phyloP scores from a whole-genome alignment of 2,329 filamentous ascomycete species.

The Cercospora nicotianae region DNA sequence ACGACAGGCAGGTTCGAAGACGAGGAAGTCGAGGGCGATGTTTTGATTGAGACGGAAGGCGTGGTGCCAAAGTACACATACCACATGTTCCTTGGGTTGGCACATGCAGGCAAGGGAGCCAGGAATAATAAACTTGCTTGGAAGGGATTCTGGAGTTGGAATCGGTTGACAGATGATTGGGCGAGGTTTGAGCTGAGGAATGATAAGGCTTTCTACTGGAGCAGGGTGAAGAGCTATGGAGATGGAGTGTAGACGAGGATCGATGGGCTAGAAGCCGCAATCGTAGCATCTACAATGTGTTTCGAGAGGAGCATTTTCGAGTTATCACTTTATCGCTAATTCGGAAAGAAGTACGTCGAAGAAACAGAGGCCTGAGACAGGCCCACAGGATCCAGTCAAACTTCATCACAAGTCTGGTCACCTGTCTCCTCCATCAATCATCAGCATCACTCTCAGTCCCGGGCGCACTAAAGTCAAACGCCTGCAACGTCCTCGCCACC shows the following conservation, averaged over 20 bases:
- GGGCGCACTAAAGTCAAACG: slow-evolving; percentile 2
- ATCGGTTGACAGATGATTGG: slow-evolving; percentile 86
- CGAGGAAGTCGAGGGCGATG: slow-evolving; percentile 60
- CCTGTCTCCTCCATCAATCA: background rate
- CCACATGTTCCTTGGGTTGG: slow-evolving; percentile 73
- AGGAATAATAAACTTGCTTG: slow-evolving; percentile 86
- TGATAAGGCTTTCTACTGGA: slow-evolving; percentile 62
- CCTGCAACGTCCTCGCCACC: slow-evolving; percentile 7
- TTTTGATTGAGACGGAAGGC: slow-evolving; percentile 86
- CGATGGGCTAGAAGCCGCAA: too few relatives aligned
- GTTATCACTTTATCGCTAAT: background rate
- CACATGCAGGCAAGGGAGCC: slow-evolving; percentile 58
- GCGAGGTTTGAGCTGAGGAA: slow-evolving; percentile 71
- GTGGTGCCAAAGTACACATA: slow-evolving; percentile 78
- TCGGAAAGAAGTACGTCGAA: background rate
- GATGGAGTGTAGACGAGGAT: slow-evolving; percentile 12
- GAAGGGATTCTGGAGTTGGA: slow-evolving; percentile 90
- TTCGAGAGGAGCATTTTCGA: too few relatives aligned
- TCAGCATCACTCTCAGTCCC: background rate
- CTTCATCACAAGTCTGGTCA: background rate
- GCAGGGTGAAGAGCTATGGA: slow-evolving; percentile 58
- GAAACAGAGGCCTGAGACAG: too few relatives aligned
- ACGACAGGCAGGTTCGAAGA: slow-evolving; percentile 39
- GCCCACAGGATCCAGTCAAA: too few relatives aligned
- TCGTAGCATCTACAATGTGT: too few relatives aligned